Conservation (phyloP, 805 yeast genomes). For the Wickerhamiella sorbophila region DNA sequence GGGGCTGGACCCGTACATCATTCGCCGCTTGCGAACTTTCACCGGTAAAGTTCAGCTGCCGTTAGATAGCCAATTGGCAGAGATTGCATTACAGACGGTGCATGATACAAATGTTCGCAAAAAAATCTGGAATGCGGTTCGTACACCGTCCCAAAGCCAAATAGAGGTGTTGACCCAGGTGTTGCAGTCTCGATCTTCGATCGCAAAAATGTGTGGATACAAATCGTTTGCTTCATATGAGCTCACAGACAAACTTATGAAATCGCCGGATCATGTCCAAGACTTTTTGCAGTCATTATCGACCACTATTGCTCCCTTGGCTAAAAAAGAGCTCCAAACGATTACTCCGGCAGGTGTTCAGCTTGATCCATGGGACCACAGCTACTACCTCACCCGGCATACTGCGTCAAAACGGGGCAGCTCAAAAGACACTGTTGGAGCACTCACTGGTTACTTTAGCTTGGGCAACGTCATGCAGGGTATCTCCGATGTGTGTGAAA, state of each 20-base stretch:
- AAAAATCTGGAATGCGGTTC: constrained; percentile 60
- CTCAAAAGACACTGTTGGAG: constrained; percentile 25
- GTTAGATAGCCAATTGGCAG: constrained; percentile 49
- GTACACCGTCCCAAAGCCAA: constrained; percentile 51
- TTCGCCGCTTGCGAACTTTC: constrained; percentile 16
- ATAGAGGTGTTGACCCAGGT: constrained; percentile 43
- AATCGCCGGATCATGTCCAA: constrained; percentile 57
- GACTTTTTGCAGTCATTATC: constrained; percentile 53
- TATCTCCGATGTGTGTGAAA: constrained; percentile 51
- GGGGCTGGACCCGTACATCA: constrained; percentile 24
- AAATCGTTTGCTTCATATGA: constrained; percentile 64
- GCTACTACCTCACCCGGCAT: constrained; percentile 36
- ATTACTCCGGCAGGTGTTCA: constrained; percentile 31
- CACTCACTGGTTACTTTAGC: constrained; percentile 44
- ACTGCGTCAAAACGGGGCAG: constrained; percentile 17
- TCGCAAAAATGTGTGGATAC: constrained; percentile 64
- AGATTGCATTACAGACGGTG: constrained; percentile 46
- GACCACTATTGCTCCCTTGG: constrained; percentile 35
- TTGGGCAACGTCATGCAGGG: constrained; percentile 81
- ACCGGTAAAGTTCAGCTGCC: constrained; percentile 36
- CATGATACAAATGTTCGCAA: constrained; percentile 43
- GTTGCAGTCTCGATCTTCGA: constrained; percentile 47
- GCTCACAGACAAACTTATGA: constrained; percentile 81
- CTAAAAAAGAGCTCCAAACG: constrained; percentile 41
- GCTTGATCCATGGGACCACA: constrained; percentile 86